Conservation (phyloP, 1,139 yeast species). For the Debaryomycetaceae sp. region DNA sequence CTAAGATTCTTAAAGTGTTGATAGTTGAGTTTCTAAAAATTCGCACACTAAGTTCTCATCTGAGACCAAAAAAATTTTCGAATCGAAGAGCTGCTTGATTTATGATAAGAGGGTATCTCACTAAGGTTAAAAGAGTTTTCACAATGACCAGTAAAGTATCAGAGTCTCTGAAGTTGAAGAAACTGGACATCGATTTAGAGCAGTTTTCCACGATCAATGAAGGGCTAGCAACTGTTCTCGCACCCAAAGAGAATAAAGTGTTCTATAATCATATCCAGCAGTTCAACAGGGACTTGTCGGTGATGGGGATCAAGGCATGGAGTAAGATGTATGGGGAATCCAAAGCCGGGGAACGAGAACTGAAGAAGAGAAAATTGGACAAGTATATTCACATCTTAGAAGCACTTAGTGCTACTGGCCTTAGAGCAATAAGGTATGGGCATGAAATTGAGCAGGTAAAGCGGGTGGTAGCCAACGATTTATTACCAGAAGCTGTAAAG, state of each 20-base stretch:
- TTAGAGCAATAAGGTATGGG: slow-evolving; percentile 89
- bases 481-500: slow-evolving; percentile 81
- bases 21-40: neutral
- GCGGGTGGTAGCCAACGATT: slow-evolving; percentile 81
- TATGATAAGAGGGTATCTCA: neutral
- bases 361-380: slow-evolving; percentile 18
- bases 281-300: slow-evolving; percentile 88
- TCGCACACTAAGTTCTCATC: neutral
- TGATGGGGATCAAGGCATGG: slow-evolving; percentile 86
- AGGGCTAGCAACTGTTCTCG: slow-evolving; percentile 77
- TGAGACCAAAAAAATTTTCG: neutral
- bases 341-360: slow-evolving; percentile 12
- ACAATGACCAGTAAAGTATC: slow-evolving; percentile 2
- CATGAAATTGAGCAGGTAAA: slow-evolving; percentile 78
- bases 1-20: neutral
- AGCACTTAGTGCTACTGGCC: slow-evolving; percentile 92
- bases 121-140: neutral
- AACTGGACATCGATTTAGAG: slow-evolving; percentile 15
- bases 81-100: neutral
- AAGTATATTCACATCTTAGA: slow-evolving; percentile 67
- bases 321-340: slow-evolving; percentile 46
- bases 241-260: slow-evolving; percentile 76
- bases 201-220: slow-evolving; percentile 58
- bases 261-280: slow-evolving; percentile 97
- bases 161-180: neutral